A percentile compares a stretch with the other conserved stretches of the same genome.
phyloP scores from a whole-genome alignment of 176 grass and related monocot genomes.

The Secale cereale region DNA sequence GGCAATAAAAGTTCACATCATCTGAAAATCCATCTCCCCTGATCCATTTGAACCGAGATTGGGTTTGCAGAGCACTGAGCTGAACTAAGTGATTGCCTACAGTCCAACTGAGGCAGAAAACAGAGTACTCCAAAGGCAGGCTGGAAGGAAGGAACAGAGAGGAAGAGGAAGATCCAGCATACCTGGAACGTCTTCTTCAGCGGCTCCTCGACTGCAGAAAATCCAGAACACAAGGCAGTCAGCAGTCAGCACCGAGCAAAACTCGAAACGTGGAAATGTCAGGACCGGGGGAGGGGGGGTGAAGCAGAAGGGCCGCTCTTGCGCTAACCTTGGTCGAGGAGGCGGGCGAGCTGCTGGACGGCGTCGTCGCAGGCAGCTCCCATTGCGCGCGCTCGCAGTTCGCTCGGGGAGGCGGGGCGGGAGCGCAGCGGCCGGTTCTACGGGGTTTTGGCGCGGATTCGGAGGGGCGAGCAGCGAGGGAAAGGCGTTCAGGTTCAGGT shows the following conservation, averaged over 20 bases:
- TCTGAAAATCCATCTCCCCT: background rate
- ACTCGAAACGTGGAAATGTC: background rate
- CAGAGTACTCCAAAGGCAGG: background rate
- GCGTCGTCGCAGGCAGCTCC: constrained; percentile 54
- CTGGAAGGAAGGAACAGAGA: background rate
- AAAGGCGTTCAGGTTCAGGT: constrained; percentile 17
- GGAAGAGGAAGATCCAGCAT: constrained; percentile 15
- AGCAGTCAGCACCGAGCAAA: background rate
- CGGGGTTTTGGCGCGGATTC: constrained; percentile 35
- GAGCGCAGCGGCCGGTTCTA: background rate
- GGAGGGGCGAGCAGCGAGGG: background rate
- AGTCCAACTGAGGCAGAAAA: background rate
- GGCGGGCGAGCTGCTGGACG: constrained; percentile 66
- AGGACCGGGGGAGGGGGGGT: background rate
- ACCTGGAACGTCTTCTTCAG: constrained; percentile 86
- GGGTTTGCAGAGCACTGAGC: background rate
- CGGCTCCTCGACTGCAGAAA: constrained; percentile 61
- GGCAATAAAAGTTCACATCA: no score
- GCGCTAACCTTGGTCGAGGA: constrained; percentile 60
- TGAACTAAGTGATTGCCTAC: background rate
- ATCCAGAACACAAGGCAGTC: background rate
- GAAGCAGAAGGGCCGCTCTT: background rate
- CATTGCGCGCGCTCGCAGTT: constrained; percentile 36
- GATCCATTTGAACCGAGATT: background rate
- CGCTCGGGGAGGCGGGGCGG: background rate